Evolutionary conservation across 495 filamentous ascomycete genomes (phyloP).

Genomic region (Neurospora discreta): DNA sequence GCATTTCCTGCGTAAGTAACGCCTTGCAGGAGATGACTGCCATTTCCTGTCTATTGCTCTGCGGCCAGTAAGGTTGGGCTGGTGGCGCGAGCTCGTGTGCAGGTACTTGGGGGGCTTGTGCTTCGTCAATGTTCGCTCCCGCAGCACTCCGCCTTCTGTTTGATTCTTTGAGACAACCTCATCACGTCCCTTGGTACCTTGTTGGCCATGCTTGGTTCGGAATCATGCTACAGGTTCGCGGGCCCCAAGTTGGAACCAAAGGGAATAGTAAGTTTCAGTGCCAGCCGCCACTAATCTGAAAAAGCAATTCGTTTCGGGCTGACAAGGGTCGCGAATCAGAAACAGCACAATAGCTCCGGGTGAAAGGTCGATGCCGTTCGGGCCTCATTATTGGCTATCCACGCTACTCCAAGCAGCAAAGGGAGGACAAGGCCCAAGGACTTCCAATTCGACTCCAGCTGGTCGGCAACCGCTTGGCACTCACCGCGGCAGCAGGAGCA

Average conservation of each 20-base stretch:
- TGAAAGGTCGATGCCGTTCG: neutral
- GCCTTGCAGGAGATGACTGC: neutral
- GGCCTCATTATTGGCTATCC: slow-evolving; percentile 2
- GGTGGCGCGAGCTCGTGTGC: neutral
- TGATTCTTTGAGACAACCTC: slow-evolving; percentile 18
- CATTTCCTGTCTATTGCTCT: neutral
- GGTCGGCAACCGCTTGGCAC: neutral
- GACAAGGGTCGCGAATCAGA: slow-evolving; percentile 9
- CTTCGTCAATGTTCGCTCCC: slow-evolving; percentile 4
- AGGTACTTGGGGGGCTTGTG: slow-evolving; percentile 1
- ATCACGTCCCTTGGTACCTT: slow-evolving; percentile 7
- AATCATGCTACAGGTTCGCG: neutral
- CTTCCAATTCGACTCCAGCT: neutral
- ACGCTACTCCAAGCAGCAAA: neutral
- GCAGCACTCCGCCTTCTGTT: slow-evolving; percentile 5
- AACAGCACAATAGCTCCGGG: neutral
- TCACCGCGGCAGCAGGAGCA: neutral
- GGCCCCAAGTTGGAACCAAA: slow-evolving; percentile 8
- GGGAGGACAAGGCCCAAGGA: neutral
- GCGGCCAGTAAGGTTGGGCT: neutral
- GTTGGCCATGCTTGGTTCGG: slow-evolving; percentile 2
- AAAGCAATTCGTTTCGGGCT: slow-evolving; percentile 3
- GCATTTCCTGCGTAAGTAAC: neutral
- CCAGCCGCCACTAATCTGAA: slow-evolving; percentile 12
- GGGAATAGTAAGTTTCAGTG: slow-evolving; percentile 17